phyloP scores from a whole-genome alignment of 805 yeast genomes.

The Metschnikowia lochheadii region DNA sequence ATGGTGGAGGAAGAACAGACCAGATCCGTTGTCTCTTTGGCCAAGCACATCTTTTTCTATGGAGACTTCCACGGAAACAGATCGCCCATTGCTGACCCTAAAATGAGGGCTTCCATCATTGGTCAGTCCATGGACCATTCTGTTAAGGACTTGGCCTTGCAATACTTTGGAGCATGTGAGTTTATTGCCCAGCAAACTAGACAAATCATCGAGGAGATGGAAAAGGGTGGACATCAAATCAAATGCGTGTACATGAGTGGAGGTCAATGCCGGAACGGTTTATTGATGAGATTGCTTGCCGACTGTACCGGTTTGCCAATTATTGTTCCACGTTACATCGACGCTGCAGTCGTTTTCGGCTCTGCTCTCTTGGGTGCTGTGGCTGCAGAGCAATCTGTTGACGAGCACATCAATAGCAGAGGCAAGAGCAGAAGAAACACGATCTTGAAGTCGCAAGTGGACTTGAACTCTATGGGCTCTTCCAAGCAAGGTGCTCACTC shows the following conservation, averaged over 20 bases:
- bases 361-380: constrained; percentile 93
- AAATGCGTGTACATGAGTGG: constrained; percentile 85
- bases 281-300: constrained; percentile 84
- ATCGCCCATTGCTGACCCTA: constrained; percentile 95
- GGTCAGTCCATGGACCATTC: constrained; percentile 92
- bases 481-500: constrained; percentile 9
- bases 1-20: constrained; percentile 53
- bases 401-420: constrained; percentile 29
- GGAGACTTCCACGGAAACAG: constrained; percentile 97
- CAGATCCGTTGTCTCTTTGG: constrained; percentile 74
- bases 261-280: constrained; percentile 91
- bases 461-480: constrained; percentile 19
- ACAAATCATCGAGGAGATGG: constrained; percentile 87
- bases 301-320: constrained; percentile 91
- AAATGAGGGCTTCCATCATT: constrained; percentile 86
- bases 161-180: constrained; percentile 91
- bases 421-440: constrained; percentile 37
- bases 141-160: constrained; percentile 76
- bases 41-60: constrained; percentile 83
- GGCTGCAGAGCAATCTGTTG: constrained; percentile 68
- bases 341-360: constrained; percentile 96
- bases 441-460: constrained; percentile 30
- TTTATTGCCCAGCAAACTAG: constrained; percentile 97
- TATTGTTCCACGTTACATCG: constrained; percentile 89
- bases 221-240: constrained; percentile 71